A percentile compares a stretch with the other conserved stretches of the same genome.
These are phyloP conservation scores for Solanum chmielewskii DNA, from an alignment of 257 asterid species.

Conservation along the genomic window DNA sequence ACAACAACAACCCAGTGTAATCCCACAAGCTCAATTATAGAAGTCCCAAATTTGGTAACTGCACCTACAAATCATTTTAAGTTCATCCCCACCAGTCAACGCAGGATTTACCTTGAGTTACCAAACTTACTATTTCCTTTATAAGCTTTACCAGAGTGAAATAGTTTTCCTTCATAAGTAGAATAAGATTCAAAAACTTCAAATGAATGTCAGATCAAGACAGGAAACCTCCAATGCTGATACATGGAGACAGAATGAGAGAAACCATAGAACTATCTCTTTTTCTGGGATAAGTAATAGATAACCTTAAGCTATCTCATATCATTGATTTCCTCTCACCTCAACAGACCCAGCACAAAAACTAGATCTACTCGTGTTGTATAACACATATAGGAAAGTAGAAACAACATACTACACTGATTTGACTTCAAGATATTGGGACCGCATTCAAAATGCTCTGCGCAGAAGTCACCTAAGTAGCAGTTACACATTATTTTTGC, in stretches of 20 bases:
- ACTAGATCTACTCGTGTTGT: not conserved
- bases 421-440: not conserved
- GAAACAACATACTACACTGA: not conserved
- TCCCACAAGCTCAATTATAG: not conserved
- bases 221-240: not conserved
- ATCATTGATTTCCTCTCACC: not conserved
- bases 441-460: not conserved
- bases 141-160: not conserved
- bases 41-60: not conserved
- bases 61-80: not conserved
- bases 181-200: not conserved
- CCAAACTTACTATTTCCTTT: not conserved
- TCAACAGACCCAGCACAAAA: not conserved
- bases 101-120: not conserved
- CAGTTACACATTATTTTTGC: not conserved
- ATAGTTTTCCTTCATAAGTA: not conserved
- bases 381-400: not conserved
- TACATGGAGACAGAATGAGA: not conserved
- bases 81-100: not conserved
- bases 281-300: not conserved
- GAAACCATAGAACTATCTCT: not conserved
- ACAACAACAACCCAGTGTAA: not conserved
- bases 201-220: not conserved
- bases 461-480: not conserved
- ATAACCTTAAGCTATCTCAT: not conserved